Conservation (phyloP, 768 basidiomycete genomes). For the Tylopilus sp. region DNA sequence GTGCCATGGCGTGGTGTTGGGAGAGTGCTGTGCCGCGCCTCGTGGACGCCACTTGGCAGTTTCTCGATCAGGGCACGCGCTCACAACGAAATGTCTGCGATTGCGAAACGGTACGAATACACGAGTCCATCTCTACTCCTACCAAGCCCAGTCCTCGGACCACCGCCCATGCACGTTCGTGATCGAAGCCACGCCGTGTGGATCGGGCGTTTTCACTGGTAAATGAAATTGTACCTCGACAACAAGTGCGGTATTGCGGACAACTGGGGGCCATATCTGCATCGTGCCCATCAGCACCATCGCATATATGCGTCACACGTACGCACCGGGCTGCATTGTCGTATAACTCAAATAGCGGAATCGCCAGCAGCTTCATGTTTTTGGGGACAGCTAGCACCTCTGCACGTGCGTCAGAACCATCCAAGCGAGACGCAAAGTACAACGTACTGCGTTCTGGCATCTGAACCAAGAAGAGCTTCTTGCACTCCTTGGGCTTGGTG, state of each 20-base stretch:
- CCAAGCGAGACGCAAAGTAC: too few species aligned
- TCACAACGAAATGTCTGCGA: background rate
- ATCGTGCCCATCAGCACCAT: background rate
- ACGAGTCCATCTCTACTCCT: background rate
- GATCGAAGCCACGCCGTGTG: background rate
- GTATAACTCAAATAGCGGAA: slow-evolving; percentile 95
- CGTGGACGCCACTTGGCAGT: slow-evolving; percentile 16
- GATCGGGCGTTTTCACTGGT: slow-evolving; percentile 43
- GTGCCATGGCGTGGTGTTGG: too few species aligned
- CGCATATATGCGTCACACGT: background rate
- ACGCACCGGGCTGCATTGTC: slow-evolving; percentile 88
- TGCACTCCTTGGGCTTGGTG: slow-evolving; percentile 97
- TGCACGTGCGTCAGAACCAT: slow-evolving; percentile 30
- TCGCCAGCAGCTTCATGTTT: slow-evolving; percentile 98
- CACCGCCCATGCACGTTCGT: background rate
- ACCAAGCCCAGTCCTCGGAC: too few species aligned
- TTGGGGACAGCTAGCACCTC: slow-evolving; percentile 96
- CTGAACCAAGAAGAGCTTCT: slow-evolving; percentile 92
- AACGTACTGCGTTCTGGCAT: slow-evolving; percentile 92
- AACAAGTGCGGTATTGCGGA: slow-evolving; percentile 91
- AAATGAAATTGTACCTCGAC: slow-evolving; percentile 83
- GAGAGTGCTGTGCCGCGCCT: slow-evolving; percentile 15
- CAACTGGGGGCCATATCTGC: slow-evolving; percentile 86
- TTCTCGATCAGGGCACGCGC: slow-evolving; percentile 16
- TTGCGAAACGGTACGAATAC: slow-evolving; percentile 1